phyloP scores from a whole-genome alignment of 1,139 yeast species.

The Yarrowia galli region DNA sequence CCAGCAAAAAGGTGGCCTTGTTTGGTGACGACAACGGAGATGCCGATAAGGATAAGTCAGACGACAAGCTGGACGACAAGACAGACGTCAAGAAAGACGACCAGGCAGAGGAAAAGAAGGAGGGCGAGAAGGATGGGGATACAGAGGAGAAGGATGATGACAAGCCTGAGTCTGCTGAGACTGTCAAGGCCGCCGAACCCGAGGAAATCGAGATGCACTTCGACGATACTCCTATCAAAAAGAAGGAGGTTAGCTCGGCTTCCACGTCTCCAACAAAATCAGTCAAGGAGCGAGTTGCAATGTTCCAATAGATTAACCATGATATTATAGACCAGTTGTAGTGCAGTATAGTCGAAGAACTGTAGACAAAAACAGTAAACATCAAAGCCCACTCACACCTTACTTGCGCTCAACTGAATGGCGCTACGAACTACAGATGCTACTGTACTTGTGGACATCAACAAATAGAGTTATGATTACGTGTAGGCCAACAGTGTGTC shows the following conservation, averaged over 20 bases:
- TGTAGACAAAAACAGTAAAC: no score
- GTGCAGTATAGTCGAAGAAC: no score
- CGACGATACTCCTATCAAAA: constrained; percentile 15
- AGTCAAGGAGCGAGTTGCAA: constrained; percentile 25
- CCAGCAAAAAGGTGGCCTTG: constrained; percentile 14
- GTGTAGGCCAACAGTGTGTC: no score
- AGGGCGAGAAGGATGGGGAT: neutral
- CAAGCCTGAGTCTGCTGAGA: constrained; percentile 9
- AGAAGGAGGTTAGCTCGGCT: constrained; percentile 4
- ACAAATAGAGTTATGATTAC: no score
- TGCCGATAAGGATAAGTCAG: constrained; percentile 2
- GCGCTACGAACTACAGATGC: no score
- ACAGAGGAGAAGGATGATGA: neutral
- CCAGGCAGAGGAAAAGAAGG: neutral
- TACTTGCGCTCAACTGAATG: no score
- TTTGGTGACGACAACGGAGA: constrained; percentile 10
- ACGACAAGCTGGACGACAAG: neutral
- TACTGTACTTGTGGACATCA: no score
- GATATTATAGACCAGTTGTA: constrained; percentile 8
- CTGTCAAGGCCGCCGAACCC: constrained; percentile 2
- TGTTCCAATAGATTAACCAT: constrained; percentile 27
- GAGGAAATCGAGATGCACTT: constrained; percentile 24
- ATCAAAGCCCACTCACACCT: no score
- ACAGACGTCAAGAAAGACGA: neutral
- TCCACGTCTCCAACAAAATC: constrained; percentile 16